Conservation (phyloP, 805 yeast species). For the Candida stauntonica region DNA sequence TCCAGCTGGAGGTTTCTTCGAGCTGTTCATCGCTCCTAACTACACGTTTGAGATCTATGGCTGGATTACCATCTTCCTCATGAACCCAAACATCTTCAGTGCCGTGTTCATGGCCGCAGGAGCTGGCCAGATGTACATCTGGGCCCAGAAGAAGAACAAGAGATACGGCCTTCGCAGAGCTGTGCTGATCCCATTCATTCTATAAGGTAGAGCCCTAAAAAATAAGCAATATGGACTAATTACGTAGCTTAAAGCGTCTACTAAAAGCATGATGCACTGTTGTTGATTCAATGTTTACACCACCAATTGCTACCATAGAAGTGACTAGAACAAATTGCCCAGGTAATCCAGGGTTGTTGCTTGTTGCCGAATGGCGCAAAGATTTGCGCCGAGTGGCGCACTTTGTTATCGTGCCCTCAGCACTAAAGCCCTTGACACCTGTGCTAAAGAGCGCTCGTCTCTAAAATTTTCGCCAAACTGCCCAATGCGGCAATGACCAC, state of each 20-base stretch:
- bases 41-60: slow-evolving; percentile 81
- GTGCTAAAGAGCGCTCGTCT: too few species aligned
- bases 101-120: slow-evolving; percentile 68
- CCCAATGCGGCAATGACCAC: too few species aligned
- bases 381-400: too few species aligned
- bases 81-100: slow-evolving; percentile 76
- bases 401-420: too few species aligned
- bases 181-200: slow-evolving; percentile 71
- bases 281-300: too few species aligned
- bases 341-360: too few species aligned
- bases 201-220: slow-evolving; percentile 28
- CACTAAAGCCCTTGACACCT: too few species aligned
- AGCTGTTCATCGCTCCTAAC: slow-evolving; percentile 84
- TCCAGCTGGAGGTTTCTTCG: slow-evolving; percentile 79
- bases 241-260: too few species aligned
- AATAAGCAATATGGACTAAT: background rate
- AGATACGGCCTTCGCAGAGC: slow-evolving; percentile 73
- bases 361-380: too few species aligned
- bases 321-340: background rate
- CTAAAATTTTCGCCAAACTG: too few species aligned
- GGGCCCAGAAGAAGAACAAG: slow-evolving; percentile 88
- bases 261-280: too few species aligned
- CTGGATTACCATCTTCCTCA: slow-evolving; percentile 68
- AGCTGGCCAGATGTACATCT: slow-evolving; percentile 76
- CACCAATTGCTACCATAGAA: background rate